Evolutionary conservation across 2,329 filamentous ascomycete species (phyloP).

Genomic region (Neofusicoccum kwambonambiense): DNA sequence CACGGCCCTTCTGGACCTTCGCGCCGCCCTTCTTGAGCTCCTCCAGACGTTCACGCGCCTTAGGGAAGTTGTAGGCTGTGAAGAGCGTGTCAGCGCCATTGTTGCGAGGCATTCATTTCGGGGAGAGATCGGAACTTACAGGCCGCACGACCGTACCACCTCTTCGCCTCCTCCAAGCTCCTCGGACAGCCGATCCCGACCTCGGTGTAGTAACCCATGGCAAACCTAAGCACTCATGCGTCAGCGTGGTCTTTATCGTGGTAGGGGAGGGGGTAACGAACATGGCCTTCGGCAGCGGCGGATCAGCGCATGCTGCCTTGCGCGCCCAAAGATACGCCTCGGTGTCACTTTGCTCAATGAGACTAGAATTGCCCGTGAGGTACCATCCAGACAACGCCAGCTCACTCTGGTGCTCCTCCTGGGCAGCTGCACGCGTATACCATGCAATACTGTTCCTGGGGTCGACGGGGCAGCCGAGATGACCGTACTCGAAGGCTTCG

Average conservation of each 20-base stretch:
- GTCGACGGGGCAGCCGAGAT: constrained; percentile 79
- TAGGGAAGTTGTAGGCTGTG: constrained; percentile 87
- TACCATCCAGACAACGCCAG: constrained; percentile 67
- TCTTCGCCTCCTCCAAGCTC: constrained; percentile 90
- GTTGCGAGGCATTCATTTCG: neutral
- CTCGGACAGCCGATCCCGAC: constrained; percentile 85
- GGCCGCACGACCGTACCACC: constrained; percentile 97
- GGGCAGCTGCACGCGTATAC: constrained; percentile 88
- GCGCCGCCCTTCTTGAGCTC: constrained; percentile 81
- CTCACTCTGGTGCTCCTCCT: constrained; percentile 93
- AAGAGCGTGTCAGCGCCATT: constrained; percentile 21
- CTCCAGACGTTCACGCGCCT: constrained; percentile 87
- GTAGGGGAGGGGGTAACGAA: neutral
- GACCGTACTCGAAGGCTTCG: constrained; percentile 83
- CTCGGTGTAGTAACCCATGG: constrained; percentile 97
- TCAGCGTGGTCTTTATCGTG: too few species aligned
- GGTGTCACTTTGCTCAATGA: constrained; percentile 87
- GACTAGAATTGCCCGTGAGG: constrained; percentile 82
- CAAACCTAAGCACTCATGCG: constrained; percentile 54
- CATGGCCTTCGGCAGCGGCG: constrained; percentile 79
- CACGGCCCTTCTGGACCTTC: constrained; percentile 69
- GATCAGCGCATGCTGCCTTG: constrained; percentile 82
- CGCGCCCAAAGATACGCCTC: constrained; percentile 97
- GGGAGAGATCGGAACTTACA: constrained; percentile 61
- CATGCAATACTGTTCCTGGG: constrained; percentile 83